Evolutionary conservation across 768 basidiomycete species (phyloP).

Genomic region (Russula sp.): DNA sequence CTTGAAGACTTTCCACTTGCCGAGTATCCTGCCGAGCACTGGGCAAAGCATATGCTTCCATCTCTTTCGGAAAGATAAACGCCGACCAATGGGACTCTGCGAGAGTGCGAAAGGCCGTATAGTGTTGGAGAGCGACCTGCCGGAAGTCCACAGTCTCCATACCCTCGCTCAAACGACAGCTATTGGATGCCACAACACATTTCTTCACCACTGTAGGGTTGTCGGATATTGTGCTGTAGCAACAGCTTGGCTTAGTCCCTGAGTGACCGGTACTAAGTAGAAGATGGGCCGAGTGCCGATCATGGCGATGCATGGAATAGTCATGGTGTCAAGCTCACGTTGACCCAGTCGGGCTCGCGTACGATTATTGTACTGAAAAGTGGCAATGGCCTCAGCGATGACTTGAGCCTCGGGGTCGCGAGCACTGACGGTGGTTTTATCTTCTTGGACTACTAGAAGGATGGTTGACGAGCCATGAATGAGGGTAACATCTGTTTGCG

Average conservation of each 20-base stretch:
- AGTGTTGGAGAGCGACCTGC: neutral
- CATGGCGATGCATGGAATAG: conserved; percentile 11
- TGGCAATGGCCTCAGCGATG: conserved; percentile 10
- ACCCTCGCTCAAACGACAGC: neutral
- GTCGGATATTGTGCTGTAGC: neutral
- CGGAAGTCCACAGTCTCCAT: neutral
- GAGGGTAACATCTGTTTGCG: neutral
- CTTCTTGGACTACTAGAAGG: conserved; percentile 6
- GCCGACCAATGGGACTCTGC: neutral
- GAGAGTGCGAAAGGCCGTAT: neutral
- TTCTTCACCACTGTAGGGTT: neutral
- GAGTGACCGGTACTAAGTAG: conserved; percentile 6
- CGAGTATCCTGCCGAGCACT: too few species aligned
- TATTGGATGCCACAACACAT: neutral
- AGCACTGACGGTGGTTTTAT: neutral
- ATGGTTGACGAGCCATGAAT: neutral
- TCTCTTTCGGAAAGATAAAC: neutral
- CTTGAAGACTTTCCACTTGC: too few species aligned
- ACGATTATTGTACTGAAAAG: conserved; percentile 6
- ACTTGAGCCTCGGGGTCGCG: conserved; percentile 15
- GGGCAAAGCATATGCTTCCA: too few species aligned
- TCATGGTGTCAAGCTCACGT: conserved; percentile 6
- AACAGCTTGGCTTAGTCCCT: neutral
- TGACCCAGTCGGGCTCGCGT: neutral
- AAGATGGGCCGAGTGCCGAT: conserved; percentile 12